Evolutionary conservation across 495 filamentous ascomycete genomes (phyloP).

Genomic region (Tuber magnatum): DNA sequence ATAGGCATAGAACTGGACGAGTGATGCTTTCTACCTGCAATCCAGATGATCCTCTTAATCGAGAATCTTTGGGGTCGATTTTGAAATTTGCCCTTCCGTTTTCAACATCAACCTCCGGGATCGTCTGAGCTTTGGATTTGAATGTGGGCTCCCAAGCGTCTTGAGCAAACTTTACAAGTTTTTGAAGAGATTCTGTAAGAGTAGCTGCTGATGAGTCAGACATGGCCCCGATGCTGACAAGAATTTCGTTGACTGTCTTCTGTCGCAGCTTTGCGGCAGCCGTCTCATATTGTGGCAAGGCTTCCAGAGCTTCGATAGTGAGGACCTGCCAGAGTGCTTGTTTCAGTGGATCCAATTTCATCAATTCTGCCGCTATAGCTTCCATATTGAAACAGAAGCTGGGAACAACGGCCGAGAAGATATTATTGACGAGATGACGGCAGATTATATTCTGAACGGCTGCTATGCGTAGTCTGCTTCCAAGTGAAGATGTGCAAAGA

Average conservation of each 20-base stretch:
- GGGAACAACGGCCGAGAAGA: background rate
- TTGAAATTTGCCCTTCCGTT: background rate
- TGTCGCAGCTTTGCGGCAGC: background rate
- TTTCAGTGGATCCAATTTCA: background rate
- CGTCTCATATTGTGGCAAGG: background rate
- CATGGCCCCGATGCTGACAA: background rate
- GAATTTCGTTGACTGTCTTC: background rate
- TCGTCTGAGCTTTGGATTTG: background rate
- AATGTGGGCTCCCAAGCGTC: background rate
- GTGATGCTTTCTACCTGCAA: background rate
- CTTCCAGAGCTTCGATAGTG: background rate
- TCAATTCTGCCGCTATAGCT: background rate
- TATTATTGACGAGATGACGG: background rate
- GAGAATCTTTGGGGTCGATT: background rate
- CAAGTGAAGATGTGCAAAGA: background rate
- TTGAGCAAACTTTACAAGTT: background rate
- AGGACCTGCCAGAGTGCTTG: background rate
- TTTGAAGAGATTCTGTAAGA: background rate
- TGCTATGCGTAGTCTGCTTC: background rate
- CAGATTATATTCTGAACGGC: background rate
- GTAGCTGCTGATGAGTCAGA: background rate
- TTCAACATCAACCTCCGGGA: background rate
- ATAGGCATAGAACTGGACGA: background rate
- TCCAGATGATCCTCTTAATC: background rate
- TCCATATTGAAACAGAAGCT: conserved; percentile 4